Evolutionary conservation across 805 yeast genomes (phyloP).

Genomic region (Saturnispora halmiae): DNA sequence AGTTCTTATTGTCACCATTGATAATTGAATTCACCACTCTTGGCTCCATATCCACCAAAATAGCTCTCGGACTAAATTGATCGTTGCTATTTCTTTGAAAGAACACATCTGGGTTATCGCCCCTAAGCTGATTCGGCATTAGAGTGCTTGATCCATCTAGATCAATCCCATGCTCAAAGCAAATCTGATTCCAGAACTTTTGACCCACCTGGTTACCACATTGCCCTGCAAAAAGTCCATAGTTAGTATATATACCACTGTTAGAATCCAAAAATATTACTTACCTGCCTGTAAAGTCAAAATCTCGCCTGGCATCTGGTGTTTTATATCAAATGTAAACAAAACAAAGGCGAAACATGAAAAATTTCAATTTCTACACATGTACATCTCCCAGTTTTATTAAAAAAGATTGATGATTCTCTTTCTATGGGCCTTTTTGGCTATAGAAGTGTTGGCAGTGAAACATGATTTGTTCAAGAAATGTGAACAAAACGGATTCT

Average conservation of each 20-base stretch:
- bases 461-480: constrained; percentile 63
- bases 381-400: too few species aligned
- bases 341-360: background rate
- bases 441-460: constrained; percentile 30
- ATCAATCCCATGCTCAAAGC: constrained; percentile 73
- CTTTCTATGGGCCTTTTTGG: background rate
- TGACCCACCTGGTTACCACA: constrained; percentile 96
- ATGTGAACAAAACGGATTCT: constrained; percentile 77
- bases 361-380: background rate
- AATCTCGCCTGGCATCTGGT: constrained; percentile 49
- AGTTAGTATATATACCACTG: constrained; percentile 10
- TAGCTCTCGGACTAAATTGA: constrained; percentile 80
- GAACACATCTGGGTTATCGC: constrained; percentile 77
- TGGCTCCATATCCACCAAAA: constrained; percentile 85
- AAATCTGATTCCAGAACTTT: constrained; percentile 85
- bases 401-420: too few species aligned
- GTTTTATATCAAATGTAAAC: background rate
- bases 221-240: constrained; percentile 44
- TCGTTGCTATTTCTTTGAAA: constrained; percentile 63
- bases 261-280: constrained; percentile 9
- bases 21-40: constrained; percentile 62
- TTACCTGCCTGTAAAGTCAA: constrained; percentile 56
- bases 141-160: constrained; percentile 23
- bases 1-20: constrained; percentile 20
- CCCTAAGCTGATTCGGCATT: constrained; percentile 27